Conservation (phyloP, 2,329 filamentous ascomycete species). For the Phyllosticta citrichinensis region DNA sequence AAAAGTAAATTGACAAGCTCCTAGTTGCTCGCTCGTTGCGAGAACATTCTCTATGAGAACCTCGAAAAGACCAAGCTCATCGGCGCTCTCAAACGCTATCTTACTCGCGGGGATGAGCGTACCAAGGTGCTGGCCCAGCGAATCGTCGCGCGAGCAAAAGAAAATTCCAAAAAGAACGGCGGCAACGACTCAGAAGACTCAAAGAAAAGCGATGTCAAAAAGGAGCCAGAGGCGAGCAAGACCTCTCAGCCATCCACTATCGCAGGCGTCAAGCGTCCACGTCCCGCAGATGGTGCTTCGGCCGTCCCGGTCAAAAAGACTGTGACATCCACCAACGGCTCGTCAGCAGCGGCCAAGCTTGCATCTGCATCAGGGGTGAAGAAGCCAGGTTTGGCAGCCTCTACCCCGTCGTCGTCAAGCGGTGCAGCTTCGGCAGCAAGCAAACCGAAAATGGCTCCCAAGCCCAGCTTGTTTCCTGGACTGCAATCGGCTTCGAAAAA, state of each 20-base stretch:
- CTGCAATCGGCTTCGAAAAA: constrained; percentile 38
- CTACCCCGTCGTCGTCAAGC: constrained; percentile 17
- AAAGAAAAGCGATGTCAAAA: constrained; percentile 2
- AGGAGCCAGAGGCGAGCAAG: constrained; percentile 1
- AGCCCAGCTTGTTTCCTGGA: constrained; percentile 36
- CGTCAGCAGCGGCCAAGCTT: constrained; percentile 5
- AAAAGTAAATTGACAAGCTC: constrained; percentile 16
- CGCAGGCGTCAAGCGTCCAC: constrained; percentile 15
- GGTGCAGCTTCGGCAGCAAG: constrained; percentile 18
- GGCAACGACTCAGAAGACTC: constrained; percentile 10
- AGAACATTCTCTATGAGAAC: constrained; percentile 50
- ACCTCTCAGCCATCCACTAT: constrained; percentile 4
- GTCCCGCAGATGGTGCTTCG: constrained; percentile 10
- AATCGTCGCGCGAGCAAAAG: constrained; percentile 39
- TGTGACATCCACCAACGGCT: constrained; percentile 3
- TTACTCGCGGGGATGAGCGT: constrained; percentile 55
- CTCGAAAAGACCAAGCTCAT: constrained; percentile 56
- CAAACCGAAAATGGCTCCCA: constrained; percentile 30
- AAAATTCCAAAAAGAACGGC: constrained; percentile 30
- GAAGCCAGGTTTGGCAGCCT: constrained; percentile 16
- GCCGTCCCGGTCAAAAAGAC: constrained; percentile 25
- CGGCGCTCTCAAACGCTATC: constrained; percentile 52
- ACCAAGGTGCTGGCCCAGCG: constrained; percentile 51
- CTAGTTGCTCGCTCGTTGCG: constrained; percentile 51
- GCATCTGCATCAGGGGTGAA: constrained; percentile 16